Percentiles rank a stretch among this genome's conserved stretches.
These are phyloP conservation scores for Panaeolus papilionaceus DNA, from an alignment of 768 basidiomycete species.

Conservation along the genomic window DNA sequence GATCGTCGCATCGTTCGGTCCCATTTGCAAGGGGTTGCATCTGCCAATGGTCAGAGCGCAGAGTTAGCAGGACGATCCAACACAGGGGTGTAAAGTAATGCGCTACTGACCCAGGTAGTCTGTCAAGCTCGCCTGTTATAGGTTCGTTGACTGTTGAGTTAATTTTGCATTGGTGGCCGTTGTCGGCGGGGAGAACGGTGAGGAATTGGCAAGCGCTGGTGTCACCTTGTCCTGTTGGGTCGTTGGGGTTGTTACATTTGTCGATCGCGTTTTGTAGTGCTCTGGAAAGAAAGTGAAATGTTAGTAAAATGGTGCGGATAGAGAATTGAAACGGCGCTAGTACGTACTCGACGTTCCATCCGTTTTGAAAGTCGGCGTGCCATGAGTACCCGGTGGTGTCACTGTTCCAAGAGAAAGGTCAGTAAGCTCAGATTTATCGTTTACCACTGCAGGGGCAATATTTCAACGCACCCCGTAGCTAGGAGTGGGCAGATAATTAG, in stretches of 20 bases:
- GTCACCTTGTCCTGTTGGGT: slow-evolving; percentile 41
- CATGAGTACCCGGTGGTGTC: slow-evolving; percentile 60
- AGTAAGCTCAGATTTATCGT: background rate
- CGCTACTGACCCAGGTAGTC: slow-evolving; percentile 35
- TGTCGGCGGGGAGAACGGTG: slow-evolving; percentile 35
- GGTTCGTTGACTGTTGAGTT: slow-evolving; percentile 36
- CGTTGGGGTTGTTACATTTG: slow-evolving; percentile 46
- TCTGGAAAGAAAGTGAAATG: slow-evolving; percentile 19
- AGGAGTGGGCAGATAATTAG: background rate
- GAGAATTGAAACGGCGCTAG: background rate
- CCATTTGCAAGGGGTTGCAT: slow-evolving; percentile 46
- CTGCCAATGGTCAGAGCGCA: slow-evolving; percentile 24
- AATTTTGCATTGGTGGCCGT: slow-evolving; percentile 39
- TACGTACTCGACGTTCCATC: slow-evolving; percentile 45
- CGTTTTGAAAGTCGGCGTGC: slow-evolving; percentile 55
- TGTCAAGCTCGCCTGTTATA: slow-evolving; percentile 30
- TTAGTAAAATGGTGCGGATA: background rate
- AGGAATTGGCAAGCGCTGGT: slow-evolving; percentile 48
- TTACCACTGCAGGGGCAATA: background rate
- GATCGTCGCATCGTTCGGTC: slow-evolving; percentile 44
- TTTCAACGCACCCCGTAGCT: slow-evolving; percentile 42
- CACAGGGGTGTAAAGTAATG: too few relatives aligned
- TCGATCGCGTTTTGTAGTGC: slow-evolving; percentile 55
- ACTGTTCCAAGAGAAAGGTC: slow-evolving; percentile 30
- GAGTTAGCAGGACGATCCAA: background rate